Evolutionary conservation across 2,329 filamentous ascomycete genomes (phyloP), one percentile per base, ranked within the genome.

Genomic region (Orbilia quercus): DNA sequence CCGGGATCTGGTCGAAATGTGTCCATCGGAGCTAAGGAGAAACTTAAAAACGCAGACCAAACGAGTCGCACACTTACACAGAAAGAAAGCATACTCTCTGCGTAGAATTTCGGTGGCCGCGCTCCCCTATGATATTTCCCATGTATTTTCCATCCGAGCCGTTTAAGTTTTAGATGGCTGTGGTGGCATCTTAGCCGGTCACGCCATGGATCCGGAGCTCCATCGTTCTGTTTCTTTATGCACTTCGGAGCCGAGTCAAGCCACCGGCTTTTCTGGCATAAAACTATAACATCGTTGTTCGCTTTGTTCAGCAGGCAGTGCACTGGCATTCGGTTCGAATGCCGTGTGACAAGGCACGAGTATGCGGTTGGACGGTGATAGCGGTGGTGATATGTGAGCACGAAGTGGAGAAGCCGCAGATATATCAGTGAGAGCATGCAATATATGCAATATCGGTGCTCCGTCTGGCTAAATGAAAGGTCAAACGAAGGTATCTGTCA

Each of bases 121-220:
- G 34, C 40, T n/a, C 57, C 48, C 66, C 25, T 57, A 64, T 64
- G 58, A 64, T 63, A 18, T 38, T n/a, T 22, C 51, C 48, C 47
- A 63, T 70, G 57, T 63, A 48, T 70, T 40, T 40, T 12, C 47
- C 38, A 44, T 57, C 38, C 64, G 64, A 69, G 34, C 47, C 47
- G 64, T 40, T 51, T 22, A n/a, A n/a, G 18, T n/a, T 18, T 34
- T 48, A 38, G 44, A 51, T 57, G n/a, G n/a, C n/a, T 51, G 31
- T 67, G 53, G 63, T 59, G 54, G 53, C 63, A 71, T 64, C 66
- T 71, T 71, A 71, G 38, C 66, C 66, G 66, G 58, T 71, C 66
- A 71, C 66, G 58, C 66, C 66, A 71, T 71, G 66, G 58, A 71
- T 57, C 66, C 66, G 66, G 66, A 71, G 66, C 66, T 71, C 66